Evolutionary conservation across 1,284 basidiomycete genomes (phyloP), one percentile per base, ranked within the genome.

Genomic region (Cystobasidium slooffiae): DNA sequence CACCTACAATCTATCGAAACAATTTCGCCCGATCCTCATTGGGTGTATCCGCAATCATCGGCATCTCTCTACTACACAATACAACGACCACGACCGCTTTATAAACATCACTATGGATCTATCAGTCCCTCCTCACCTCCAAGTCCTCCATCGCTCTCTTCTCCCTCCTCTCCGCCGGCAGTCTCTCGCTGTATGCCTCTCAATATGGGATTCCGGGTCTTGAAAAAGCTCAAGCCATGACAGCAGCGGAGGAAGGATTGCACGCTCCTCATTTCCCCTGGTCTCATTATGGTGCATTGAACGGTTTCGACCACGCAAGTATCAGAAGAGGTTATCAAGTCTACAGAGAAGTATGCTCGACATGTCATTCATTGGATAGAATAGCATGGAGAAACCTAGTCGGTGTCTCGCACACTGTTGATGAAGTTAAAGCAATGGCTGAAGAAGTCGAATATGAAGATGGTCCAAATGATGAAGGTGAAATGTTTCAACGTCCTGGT

Each of bases 361-460:
- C 97, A 18, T 99, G 97, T 85, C 97, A 99, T 84, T 99, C 97
- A 61, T 90, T 99, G 75, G 93, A 99, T 86, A 94, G 97, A 80
- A 95, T 99, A 82, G 97, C 97, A 76, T 99, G 97, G 97, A 93
- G 97, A 82, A 99, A 99, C 86, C 87, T 99, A 75, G 97, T 99
- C 79, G 97, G 94, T 82, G 93, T 97, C 75, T 97, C 94, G 49
- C 97, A 99, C 86, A 93, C 91, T 77, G 96, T 88, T 65, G 93
- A 96, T 79, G 96, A 99, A 85, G 88, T 86, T 77, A 93, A 93
- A 84, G 87, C 87, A 9, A 89, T 99, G 91, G 96, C 97, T 46
- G 95, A 96, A 85, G 94, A 96, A 82, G 86, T 96, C 76, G 97
- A 99, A 85, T 99, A 99, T 84, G 88, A 89, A 80, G 97, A 99